A percentile compares a stretch with the other conserved stretches of the same genome.
Conservation (phyloP, 352 stramenopile genomes). For the Globisporangium takayamanum region DNA sequence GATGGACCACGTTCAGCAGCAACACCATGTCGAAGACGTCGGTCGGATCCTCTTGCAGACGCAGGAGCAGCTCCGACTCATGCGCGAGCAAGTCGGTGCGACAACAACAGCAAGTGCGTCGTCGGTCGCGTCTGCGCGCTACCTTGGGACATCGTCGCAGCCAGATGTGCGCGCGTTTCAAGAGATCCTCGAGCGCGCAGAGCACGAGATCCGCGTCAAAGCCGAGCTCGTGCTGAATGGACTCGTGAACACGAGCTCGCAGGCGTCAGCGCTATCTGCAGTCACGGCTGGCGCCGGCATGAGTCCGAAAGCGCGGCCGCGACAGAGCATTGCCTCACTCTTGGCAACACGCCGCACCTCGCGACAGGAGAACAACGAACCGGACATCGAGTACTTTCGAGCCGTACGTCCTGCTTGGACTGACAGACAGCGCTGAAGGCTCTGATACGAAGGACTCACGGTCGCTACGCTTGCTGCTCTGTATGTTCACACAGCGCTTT, state of each 20-base stretch:
- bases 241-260: conserved; percentile 45
- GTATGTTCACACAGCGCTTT: conserved; percentile 25
- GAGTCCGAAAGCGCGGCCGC: conserved; percentile 3
- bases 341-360: conserved; percentile 4
- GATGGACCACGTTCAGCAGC: conserved; percentile 76
- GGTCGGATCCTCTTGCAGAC: conserved; percentile 75
- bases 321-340: conserved; percentile 18
- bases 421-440: neutral
- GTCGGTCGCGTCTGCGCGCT: conserved; percentile 23
- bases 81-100: conserved; percentile 61
- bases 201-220: conserved; percentile 69
- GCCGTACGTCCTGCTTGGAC: conserved; percentile 15
- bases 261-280: conserved; percentile 9
- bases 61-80: conserved; percentile 68
- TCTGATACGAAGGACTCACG: neutral
- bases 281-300: conserved; percentile 15
- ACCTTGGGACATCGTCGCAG: conserved; percentile 12
- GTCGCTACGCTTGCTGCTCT: neutral
- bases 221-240: conserved; percentile 72
- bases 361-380: conserved; percentile 10
- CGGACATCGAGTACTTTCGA: conserved; percentile 41
- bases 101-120: conserved; percentile 18
- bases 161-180: conserved; percentile 45
- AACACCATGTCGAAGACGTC: conserved; percentile 80
- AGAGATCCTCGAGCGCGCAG: conserved; percentile 63